These are phyloP conservation scores for Penicillium sp. DNA, from an alignment of 2,329 filamentous ascomycete genomes.

Conservation along the genomic window DNA sequence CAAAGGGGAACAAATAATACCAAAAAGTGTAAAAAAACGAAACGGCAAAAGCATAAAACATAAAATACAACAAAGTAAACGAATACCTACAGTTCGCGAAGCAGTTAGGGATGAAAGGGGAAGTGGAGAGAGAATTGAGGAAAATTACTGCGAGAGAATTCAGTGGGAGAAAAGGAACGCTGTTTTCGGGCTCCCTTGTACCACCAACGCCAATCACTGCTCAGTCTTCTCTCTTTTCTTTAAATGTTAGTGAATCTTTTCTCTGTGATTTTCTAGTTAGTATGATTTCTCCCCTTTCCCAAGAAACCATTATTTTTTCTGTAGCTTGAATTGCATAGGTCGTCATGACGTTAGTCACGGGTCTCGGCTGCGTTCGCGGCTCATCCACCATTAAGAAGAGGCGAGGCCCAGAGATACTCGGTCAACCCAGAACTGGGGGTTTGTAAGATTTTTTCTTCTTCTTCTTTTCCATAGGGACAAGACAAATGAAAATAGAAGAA, in stretches of 20 bases:
- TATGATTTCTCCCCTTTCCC: background rate
- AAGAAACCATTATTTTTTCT: background rate
- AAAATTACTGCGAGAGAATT: conserved; percentile 21
- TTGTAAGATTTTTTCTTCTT: background rate
- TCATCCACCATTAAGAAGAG: conserved; percentile 6
- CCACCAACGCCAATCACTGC: background rate
- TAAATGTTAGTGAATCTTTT: background rate
- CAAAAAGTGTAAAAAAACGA: conserved; percentile 2
- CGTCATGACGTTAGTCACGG: conserved; percentile 14
- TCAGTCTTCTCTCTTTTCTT: background rate
- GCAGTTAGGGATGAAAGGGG: conserved; percentile 24
- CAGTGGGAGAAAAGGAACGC: background rate
- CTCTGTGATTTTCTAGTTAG: background rate
- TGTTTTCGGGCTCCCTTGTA: conserved; percentile 1
- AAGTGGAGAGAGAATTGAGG: conserved; percentile 25
- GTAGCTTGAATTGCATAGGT: conserved; percentile 2
- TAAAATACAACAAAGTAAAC: conserved; percentile 7
- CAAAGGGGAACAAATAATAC: conserved; percentile 3
- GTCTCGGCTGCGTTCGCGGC: conserved; percentile 6
- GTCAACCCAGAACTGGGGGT: background rate
- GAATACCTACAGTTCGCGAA: conserved; percentile 20
- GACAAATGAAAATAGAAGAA: background rate
- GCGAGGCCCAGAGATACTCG: background rate
- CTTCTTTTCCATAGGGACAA: background rate
- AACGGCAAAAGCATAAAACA: conserved; percentile 8